Evolutionary conservation across 805 yeast species (phyloP), one percentile per base, ranked within the genome.

Genomic region (Zygosaccharomyces pseudorouxii): DNA sequence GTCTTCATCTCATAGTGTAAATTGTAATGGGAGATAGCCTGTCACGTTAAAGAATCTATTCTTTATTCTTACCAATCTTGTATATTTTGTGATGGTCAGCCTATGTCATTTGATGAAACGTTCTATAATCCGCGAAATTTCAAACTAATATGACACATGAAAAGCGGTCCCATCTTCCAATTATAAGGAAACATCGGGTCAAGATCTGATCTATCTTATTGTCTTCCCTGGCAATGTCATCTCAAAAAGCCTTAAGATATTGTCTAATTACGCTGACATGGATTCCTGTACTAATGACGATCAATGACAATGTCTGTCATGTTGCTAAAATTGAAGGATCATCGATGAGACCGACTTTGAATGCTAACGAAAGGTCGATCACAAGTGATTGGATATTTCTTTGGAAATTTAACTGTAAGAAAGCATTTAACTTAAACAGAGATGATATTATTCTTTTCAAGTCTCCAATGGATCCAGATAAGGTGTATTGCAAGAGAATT

Each of bases 331-430:
- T 89, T 14, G 77, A 82, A 38, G 98, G 98, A 1, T 68, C 76
- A 35, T 87, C 96, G 20, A 90, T 90, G 98, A 75, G 86, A 45
- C 97, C 97, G 0, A 80, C 96, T 0, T 77, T 89, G 59, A 90
- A 90, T 65, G 92, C 95, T 0, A 78, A 77, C 18, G 74, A 63
- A 22, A 66, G 39, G 67, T 67, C 54, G 65, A 71, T 47, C 64
- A 72, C 55, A 48, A 70, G 71, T 4, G 89, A 84, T 58, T 76
- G 83, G 68, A 89, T 87, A 1, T 56, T 86, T 2, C 71, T 90
- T 14, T 79, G 84, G 77, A 87, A 86, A 62, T 82, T 71, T 68
- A 77, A 78, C 23, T 65, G 79, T 12, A 73, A 76, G 46, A 59
- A 67, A 33, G 74, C 80, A 2, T 68, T 72, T 10, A 70, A 77